Conservation (phyloP, 768 basidiomycete species). For the Phallus indusiatus region DNA sequence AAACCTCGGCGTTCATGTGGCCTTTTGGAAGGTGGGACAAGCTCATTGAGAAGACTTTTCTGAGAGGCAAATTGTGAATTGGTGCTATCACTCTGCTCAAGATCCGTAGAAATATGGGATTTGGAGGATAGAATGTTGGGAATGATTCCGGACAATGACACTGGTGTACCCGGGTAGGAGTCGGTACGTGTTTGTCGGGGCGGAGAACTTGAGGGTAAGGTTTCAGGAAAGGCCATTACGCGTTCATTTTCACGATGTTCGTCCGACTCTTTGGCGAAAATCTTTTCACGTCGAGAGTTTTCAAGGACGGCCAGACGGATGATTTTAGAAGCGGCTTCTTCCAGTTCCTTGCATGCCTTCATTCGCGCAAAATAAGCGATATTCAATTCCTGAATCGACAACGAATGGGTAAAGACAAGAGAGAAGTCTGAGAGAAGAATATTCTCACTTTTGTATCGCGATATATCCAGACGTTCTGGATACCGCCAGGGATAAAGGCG, state of each 20-base stretch:
- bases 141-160: background rate
- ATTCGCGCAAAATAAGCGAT: slow-evolving; percentile 34
- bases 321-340: slow-evolving; percentile 44
- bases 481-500: slow-evolving; percentile 59
- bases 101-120: background rate
- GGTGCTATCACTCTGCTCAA: background rate
- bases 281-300: background rate
- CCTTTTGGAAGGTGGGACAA: slow-evolving; percentile 39
- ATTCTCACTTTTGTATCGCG: slow-evolving; percentile 33
- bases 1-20: slow-evolving; percentile 45
- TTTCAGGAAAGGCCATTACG: background rate
- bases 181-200: background rate
- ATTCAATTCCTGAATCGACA: slow-evolving; percentile 31
- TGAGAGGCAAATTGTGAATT: slow-evolving; percentile 2
- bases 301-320: slow-evolving; percentile 20
- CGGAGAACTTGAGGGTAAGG: too few species aligned
- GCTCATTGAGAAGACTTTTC: slow-evolving; percentile 35
- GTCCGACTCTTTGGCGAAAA: background rate
- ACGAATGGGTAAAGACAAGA: too few species aligned
- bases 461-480: slow-evolving; percentile 60
- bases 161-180: background rate
- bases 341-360: slow-evolving; percentile 43
- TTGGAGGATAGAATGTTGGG: background rate
- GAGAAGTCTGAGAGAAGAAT: background rate
- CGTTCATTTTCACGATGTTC: slow-evolving; percentile 11